A percentile compares a stretch with the other conserved stretches of the same genome.
Conservation (phyloP, 768 basidiomycete species). For the Amyloporia xantha region DNA sequence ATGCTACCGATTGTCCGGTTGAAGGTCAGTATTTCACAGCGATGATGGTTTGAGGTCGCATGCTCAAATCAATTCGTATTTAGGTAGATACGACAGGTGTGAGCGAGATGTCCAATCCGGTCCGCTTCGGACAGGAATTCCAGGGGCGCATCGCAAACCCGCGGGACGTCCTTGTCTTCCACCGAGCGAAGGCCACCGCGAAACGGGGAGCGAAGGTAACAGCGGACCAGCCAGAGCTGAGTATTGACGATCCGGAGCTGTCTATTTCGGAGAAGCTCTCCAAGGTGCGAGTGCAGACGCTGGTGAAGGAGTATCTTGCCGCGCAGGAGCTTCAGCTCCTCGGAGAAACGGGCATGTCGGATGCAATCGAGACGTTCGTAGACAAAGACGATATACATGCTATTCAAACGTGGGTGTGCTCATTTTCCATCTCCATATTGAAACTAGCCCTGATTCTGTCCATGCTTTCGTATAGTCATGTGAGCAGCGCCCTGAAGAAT, state of each 20-base stretch:
- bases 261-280: slow-evolving; percentile 65
- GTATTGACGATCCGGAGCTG: slow-evolving; percentile 71
- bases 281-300: slow-evolving; percentile 77
- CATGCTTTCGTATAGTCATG: slow-evolving; percentile 54
- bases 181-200: slow-evolving; percentile 66
- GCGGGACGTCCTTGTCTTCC: slow-evolving; percentile 86
- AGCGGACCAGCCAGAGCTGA: slow-evolving; percentile 72
- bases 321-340: slow-evolving; percentile 92
- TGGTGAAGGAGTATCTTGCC: slow-evolving; percentile 87
- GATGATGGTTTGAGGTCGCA: neutral
- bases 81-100: slow-evolving; percentile 90
- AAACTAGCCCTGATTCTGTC: neutral
- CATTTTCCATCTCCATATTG: neutral
- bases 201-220: slow-evolving; percentile 49
- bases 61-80: neutral
- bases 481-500: slow-evolving; percentile 46
- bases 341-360: slow-evolving; percentile 85
- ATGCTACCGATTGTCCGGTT: slow-evolving; percentile 88
- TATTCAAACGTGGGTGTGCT: slow-evolving; percentile 66
- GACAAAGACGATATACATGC: slow-evolving; percentile 97
- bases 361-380: slow-evolving; percentile 92
- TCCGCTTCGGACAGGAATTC: slow-evolving; percentile 96
- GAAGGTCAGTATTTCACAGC: slow-evolving; percentile 41
- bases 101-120: slow-evolving; percentile 88
- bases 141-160: slow-evolving; percentile 89